Conservation (phyloP, 2,329 filamentous ascomycete species). For the Verticillium nubilum region DNA sequence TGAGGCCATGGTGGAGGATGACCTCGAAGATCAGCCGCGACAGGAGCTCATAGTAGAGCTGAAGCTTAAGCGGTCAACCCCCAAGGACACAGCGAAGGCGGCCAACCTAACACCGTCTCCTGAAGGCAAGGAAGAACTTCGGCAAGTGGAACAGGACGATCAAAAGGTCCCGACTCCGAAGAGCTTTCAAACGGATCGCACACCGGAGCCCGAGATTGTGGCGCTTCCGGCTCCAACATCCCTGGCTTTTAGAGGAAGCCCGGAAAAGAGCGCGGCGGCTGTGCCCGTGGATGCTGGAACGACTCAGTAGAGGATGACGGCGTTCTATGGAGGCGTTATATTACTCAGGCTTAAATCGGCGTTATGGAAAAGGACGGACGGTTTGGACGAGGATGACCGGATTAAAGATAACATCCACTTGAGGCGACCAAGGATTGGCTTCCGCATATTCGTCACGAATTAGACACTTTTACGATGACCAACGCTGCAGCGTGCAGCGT, state of each 20-base stretch:
- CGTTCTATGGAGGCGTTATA: too few relatives aligned
- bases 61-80: slow-evolving; percentile 39
- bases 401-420: slow-evolving; percentile 12
- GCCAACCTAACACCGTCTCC: slow-evolving; percentile 4
- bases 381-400: slow-evolving; percentile 11
- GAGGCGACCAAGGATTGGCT: not conserved
- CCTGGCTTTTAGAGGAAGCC: slow-evolving; percentile 56
- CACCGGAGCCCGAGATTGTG: slow-evolving; percentile 10
- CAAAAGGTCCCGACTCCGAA: not conserved
- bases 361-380: slow-evolving; percentile 4
- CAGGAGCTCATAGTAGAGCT: slow-evolving; percentile 73
- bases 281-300: slow-evolving; percentile 23
- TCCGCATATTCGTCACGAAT: not conserved
- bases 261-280: slow-evolving; percentile 43
- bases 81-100: not conserved
- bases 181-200: slow-evolving; percentile 8
- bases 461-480: not conserved
- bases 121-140: slow-evolving; percentile 2
- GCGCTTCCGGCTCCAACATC: slow-evolving; percentile 27
- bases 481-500: not conserved
- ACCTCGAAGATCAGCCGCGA: slow-evolving; percentile 37
- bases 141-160: not conserved
- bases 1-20: slow-evolving; percentile 49
- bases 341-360: slow-evolving; percentile 2
- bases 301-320: slow-evolving; percentile 16